phyloP scores from a whole-genome alignment of 2,329 filamentous ascomycete species.

The Zasmidium angulare region DNA sequence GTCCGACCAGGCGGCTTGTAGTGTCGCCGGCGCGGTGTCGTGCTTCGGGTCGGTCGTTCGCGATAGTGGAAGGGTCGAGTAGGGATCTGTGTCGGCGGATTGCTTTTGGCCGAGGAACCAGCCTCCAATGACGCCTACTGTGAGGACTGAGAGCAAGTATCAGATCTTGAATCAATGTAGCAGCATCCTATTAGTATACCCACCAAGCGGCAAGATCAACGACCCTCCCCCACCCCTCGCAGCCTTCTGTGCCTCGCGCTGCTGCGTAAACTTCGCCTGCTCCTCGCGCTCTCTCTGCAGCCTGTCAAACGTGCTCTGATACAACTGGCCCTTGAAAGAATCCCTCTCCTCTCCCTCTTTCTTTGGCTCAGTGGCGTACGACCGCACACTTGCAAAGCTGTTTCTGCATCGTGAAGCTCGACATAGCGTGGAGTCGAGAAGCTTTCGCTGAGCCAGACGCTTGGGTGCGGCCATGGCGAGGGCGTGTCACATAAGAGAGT shows the following conservation, averaged over 20 bases:
- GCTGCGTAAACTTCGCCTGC: constrained; percentile 50
- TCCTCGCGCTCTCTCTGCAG: constrained; percentile 59
- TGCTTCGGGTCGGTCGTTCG: constrained; percentile 52
- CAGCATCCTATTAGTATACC: no score
- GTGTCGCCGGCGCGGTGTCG: constrained; percentile 56
- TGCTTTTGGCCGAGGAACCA: constrained; percentile 57
- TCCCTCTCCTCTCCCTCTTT: constrained; percentile 37
- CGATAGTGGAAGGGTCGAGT: constrained; percentile 58
- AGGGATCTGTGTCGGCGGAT: constrained; percentile 45
- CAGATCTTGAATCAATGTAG: neutral
- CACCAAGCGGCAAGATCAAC: constrained; percentile 35
- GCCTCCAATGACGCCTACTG: constrained; percentile 52
- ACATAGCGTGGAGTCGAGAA: constrained; percentile 15
- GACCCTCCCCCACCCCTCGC: constrained; percentile 25
- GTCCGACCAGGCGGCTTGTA: constrained; percentile 65
- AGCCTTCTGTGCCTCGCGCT: constrained; percentile 32
- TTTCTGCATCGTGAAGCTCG: constrained; percentile 7
- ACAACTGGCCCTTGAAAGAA: constrained; percentile 62
- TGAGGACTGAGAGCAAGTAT: constrained; percentile 43
- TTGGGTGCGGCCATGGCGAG: constrained; percentile 35
- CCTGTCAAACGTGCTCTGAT: constrained; percentile 60
- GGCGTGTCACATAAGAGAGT: neutral
- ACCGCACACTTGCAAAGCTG: constrained; percentile 14
- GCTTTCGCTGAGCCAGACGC: constrained; percentile 19
- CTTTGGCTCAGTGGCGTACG: constrained; percentile 41